Conservation (phyloP, 169 alveolate species). For the Perkinsus chesapeaki region DNA sequence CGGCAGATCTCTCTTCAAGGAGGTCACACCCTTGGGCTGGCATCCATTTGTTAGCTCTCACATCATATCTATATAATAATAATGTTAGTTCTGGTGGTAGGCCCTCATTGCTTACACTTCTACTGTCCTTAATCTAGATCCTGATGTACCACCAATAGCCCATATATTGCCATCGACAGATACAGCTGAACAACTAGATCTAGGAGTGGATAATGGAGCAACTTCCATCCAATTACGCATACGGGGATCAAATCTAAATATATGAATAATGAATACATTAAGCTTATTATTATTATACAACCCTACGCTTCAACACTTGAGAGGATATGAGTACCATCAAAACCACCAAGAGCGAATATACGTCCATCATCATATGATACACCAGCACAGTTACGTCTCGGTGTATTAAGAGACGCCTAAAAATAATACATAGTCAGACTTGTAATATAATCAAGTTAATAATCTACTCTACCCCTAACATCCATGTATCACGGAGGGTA, state of each 20-base stretch:
- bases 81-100: not conserved
- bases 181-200: conserved; percentile 38
- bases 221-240: conserved; percentile 68
- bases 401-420: conserved; percentile 52
- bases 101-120: conserved; percentile 39
- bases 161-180: conserved; percentile 37
- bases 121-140: conserved; percentile 66
- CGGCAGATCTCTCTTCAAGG: conserved; percentile 71
- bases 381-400: conserved; percentile 67
- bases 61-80: conserved; percentile 36
- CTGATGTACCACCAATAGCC: conserved; percentile 72
- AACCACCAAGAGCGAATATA: conserved; percentile 67
- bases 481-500: conserved; percentile 70
- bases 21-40: conserved; percentile 44
- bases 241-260: conserved; percentile 46
- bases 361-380: conserved; percentile 40
- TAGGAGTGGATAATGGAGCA: conserved; percentile 66
- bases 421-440: not conserved
- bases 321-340: conserved; percentile 59
- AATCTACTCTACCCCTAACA: conserved; percentile 9
- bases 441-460: not conserved
- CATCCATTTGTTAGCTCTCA: conserved; percentile 73
- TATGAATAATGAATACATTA: not conserved
- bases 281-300: not conserved
- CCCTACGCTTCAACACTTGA: conserved; percentile 59